These are phyloP conservation scores for Corylus avellana DNA, from an alignment of 306 rosid species.

Conservation along the genomic window DNA sequence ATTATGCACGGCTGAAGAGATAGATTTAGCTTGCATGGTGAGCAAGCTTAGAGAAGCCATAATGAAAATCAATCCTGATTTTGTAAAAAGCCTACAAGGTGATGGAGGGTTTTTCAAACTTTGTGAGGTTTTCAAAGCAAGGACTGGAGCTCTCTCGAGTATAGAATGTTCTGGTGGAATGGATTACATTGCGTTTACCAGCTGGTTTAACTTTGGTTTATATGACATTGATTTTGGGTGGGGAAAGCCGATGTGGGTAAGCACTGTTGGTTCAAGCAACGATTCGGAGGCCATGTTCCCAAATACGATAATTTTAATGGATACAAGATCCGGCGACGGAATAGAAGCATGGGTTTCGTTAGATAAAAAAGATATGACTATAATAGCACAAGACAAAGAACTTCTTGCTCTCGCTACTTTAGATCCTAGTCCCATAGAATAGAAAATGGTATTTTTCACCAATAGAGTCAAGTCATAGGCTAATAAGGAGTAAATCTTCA, in stretches of 20 bases:
- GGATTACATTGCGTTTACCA: constrained; percentile 11
- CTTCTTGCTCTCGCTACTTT: constrained; percentile 15
- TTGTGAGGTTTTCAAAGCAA: background rate
- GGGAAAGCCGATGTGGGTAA: constrained; percentile 5
- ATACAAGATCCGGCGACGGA: background rate
- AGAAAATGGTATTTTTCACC: background rate
- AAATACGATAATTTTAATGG: background rate
- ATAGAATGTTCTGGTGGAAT: background rate
- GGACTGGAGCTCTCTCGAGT: background rate
- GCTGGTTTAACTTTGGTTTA: constrained; percentile 7
- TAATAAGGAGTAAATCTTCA: no score
- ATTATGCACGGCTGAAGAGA: background rate
- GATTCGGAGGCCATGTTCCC: background rate
- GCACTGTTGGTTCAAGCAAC: background rate
- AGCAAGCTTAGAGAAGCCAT: constrained; percentile 5
- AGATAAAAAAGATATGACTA: background rate
- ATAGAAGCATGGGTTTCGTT: constrained; percentile 18
- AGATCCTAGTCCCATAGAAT: constrained; percentile 11
- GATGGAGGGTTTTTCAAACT: constrained; percentile 3
- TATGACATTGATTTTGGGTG: background rate
- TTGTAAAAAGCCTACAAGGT: background rate
- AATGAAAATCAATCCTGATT: background rate
- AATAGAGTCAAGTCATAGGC: no score
- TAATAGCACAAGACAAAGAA: background rate
- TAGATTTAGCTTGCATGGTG: background rate